phyloP scores from a whole-genome alignment of 306 rosid genomes.

The Parietaria judaica region DNA sequence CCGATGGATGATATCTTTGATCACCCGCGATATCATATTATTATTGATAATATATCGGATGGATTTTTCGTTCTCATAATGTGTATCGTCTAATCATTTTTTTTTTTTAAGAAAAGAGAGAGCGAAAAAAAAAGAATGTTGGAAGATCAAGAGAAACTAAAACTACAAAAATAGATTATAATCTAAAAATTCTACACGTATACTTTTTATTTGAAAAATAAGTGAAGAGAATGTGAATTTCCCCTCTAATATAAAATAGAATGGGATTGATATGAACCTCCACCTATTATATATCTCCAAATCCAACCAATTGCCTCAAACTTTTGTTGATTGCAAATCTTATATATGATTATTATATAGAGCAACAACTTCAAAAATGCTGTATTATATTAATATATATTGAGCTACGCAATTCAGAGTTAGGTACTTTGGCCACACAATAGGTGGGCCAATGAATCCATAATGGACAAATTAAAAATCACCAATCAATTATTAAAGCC shows the following conservation, averaged over 20 bases:
- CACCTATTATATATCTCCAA: neutral
- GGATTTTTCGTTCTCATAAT: no score
- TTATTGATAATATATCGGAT: no score
- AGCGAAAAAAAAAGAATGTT: no score
- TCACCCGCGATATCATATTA: no score
- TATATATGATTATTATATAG: neutral
- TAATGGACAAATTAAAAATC: neutral
- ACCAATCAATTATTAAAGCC: neutral
- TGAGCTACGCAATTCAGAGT: neutral
- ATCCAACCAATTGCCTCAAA: neutral
- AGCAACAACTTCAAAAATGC: neutral
- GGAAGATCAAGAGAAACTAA: no score
- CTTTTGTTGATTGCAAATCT: neutral
- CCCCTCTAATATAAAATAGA: neutral
- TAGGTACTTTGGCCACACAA: neutral
- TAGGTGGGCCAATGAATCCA: neutral
- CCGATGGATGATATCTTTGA: no score
- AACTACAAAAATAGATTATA: no score
- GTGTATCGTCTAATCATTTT: no score
- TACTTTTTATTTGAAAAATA: no score
- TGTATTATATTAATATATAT: neutral
- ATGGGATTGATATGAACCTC: slow-evolving; percentile 6
- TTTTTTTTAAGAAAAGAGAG: no score
- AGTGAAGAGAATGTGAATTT: no score
- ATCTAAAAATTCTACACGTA: no score